Conservation (phyloP, 441 rosid species). For the Mallotus repandus region DNA sequence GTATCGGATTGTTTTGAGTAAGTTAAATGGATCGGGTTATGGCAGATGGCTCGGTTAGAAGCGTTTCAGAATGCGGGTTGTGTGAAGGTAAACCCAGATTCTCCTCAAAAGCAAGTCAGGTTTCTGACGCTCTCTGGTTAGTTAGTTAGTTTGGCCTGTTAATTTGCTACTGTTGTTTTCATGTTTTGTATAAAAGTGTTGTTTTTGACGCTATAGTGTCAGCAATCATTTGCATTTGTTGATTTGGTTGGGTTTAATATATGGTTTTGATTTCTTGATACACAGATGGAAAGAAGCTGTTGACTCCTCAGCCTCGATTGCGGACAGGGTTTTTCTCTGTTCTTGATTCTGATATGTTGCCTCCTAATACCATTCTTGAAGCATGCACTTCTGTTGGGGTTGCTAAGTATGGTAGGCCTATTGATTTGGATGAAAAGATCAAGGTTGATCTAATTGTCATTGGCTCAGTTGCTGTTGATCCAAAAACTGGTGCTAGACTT, state of each 20-base stretch:
- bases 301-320: conserved; percentile 90
- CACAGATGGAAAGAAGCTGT: conserved; percentile 67
- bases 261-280: neutral
- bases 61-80: conserved; percentile 43
- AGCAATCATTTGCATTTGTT: neutral
- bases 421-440: conserved; percentile 75
- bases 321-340: conserved; percentile 89
- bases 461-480: conserved; percentile 91
- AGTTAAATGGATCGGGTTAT: neutral
- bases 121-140: conserved; percentile 60
- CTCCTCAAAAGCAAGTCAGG: conserved; percentile 78
- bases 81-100: conserved; percentile 71
- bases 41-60: conserved; percentile 47
- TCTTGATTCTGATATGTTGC: conserved; percentile 50
- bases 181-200: neutral
- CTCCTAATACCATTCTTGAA: conserved; percentile 48
- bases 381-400: conserved; percentile 85
- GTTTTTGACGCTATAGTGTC: neutral
- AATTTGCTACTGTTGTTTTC: neutral
- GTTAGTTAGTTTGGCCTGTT: conserved; percentile 13
- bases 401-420: conserved; percentile 82
- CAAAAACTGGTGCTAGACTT: conserved; percentile 77
- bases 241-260: neutral
- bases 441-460: conserved; percentile 78
- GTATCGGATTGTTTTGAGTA: too few relatives aligned